phyloP scores from a whole-genome alignment of 2,329 filamentous ascomycete species.

The Aspergillus carbonarius region DNA sequence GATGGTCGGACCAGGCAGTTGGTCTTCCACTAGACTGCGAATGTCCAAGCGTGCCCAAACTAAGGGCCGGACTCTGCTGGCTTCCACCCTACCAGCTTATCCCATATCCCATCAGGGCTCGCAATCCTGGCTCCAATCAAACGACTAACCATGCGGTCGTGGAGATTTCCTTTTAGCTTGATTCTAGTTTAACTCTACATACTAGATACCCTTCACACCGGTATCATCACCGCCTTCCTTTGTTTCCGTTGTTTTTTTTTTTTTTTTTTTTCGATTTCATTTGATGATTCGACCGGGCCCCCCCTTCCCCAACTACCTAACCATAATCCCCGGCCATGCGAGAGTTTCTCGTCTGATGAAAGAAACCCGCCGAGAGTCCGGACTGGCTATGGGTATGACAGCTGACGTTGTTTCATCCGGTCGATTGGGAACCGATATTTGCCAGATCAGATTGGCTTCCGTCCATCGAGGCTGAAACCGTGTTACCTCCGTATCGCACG shows the following conservation, averaged over 20 bases:
- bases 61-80: neutral
- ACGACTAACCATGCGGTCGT: neutral
- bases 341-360: neutral
- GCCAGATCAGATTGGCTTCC: neutral
- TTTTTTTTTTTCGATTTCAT: neutral
- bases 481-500: neutral
- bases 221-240: neutral
- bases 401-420: conserved; percentile 16
- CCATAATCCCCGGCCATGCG: neutral
- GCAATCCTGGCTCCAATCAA: neutral
- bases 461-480: conserved; percentile 7
- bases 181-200: conserved; percentile 2
- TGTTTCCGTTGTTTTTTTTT: neutral
- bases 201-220: neutral
- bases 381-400: neutral
- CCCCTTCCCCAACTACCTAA: too few species aligned
- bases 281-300: neutral
- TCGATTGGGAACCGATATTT: conserved; percentile 8
- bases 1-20: neutral
- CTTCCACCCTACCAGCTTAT: neutral
- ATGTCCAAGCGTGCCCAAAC: neutral
- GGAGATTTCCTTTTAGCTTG: conserved; percentile 1
- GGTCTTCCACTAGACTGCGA: neutral
- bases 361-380: neutral
- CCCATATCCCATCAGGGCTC: neutral